Evolutionary conservation across 2,329 filamentous ascomycete species (phyloP).

Genomic region (Curvularia spicifera): DNA sequence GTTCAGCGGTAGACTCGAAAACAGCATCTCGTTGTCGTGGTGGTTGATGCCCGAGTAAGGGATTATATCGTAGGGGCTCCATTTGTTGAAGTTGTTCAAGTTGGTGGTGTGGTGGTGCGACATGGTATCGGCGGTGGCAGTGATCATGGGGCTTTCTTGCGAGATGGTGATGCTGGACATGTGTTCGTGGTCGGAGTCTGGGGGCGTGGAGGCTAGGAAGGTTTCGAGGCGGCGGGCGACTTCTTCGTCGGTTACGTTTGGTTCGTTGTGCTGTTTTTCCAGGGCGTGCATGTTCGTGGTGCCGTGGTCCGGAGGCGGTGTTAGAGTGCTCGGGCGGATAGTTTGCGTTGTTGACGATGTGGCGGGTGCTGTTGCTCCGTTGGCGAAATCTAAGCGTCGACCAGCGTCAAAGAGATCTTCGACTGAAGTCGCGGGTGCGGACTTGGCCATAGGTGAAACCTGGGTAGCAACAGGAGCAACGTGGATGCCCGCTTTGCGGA

Average conservation of each 20-base stretch:
- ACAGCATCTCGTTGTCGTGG: constrained; percentile 45
- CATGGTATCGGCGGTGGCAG: constrained; percentile 15
- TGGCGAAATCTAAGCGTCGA: constrained; percentile 47
- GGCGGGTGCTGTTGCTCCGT: constrained; percentile 10
- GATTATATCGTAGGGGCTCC: constrained; percentile 26
- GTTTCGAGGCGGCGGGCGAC: constrained; percentile 56
- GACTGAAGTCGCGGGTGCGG: constrained; percentile 48
- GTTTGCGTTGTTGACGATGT: constrained; percentile 18
- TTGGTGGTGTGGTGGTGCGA: background rate
- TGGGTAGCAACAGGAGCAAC: constrained; percentile 56
- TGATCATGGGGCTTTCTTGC: constrained; percentile 25
- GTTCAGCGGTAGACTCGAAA: constrained; percentile 44
- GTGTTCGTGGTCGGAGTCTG: constrained; percentile 51
- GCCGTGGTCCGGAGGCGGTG: constrained; percentile 50
- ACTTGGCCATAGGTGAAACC: constrained; percentile 31
- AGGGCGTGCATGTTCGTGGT: constrained; percentile 44
- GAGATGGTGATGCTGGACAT: constrained; percentile 40
- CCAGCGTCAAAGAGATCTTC: constrained; percentile 57
- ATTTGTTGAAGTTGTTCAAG: constrained; percentile 25
- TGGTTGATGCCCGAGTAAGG: constrained; percentile 37
- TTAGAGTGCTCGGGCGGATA: constrained; percentile 43
- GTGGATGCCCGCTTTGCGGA: constrained; percentile 84
- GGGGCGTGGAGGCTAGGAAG: constrained; percentile 59
- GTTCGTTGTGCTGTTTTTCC: constrained; percentile 38
- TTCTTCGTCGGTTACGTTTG: constrained; percentile 54